A percentile compares a stretch with the other conserved stretches of the same genome.
Conservation (phyloP, 768 basidiomycete genomes). For the Amanita jacksonii region DNA sequence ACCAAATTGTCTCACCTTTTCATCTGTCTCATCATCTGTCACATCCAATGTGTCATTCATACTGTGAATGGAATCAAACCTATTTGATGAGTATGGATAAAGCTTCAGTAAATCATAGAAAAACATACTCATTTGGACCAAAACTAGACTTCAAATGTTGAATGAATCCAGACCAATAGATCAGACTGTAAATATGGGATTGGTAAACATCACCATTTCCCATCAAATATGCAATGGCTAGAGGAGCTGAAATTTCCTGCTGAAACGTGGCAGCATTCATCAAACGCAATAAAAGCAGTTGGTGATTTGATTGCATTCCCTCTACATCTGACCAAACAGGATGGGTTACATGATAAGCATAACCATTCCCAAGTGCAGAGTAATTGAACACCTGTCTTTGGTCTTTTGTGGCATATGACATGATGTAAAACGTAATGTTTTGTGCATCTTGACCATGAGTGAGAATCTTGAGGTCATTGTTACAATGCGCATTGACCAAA, state of each 20-base stretch:
- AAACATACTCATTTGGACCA: too few species aligned
- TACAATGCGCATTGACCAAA: conserved; percentile 19
- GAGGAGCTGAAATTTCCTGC: conserved; percentile 28
- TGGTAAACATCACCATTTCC: conserved; percentile 29
- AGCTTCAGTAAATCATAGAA: too few species aligned
- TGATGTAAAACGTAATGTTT: conserved; percentile 24
- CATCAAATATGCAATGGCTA: conserved; percentile 34
- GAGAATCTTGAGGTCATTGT: conserved; percentile 33
- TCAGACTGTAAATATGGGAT: conserved; percentile 25
- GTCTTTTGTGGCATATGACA: conserved; percentile 25
- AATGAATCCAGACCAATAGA: conserved; percentile 25
- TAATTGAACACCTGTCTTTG: conserved; percentile 22
- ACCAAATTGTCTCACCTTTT: too few species aligned
- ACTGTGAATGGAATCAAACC: too few species aligned
- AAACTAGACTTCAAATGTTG: conserved; percentile 12
- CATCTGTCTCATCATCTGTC: too few species aligned
- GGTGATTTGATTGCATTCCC: conserved; percentile 16
- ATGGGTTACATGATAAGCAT: conserved; percentile 20
- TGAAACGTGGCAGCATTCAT: conserved; percentile 24
- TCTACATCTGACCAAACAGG: conserved; percentile 9
- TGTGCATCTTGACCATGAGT: conserved; percentile 25
- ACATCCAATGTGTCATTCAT: too few species aligned
- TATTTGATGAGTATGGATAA: too few species aligned
- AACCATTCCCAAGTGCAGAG: conserved; percentile 23
- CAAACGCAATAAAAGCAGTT: conserved; percentile 21